Evolutionary conservation across 306 rosid genomes (phyloP), one percentile per base, ranked within the genome.

Genomic region (Cicer pinnatifidum): DNA sequence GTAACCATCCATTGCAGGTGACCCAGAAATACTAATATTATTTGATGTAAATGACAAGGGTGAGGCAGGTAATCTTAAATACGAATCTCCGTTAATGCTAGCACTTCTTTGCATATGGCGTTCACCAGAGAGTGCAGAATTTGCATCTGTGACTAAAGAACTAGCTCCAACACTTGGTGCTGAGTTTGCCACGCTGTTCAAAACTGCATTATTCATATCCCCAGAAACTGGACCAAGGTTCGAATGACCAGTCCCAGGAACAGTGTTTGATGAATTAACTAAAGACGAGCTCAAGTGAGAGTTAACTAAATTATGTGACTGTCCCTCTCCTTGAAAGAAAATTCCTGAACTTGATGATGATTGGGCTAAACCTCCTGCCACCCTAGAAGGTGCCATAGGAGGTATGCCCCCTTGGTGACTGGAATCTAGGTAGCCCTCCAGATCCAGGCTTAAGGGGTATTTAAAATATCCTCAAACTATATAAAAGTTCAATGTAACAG

Each of bases 91-190:
- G 66, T 94, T 94, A 84, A 87, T 80, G 84, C 99, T 94, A 45
- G 97, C 96, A 82, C 99, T 94, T 90, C 99, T 88, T 84, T 91
- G 99, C 84, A 94, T 82, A 85, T 89, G 95, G 23, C 96, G 95
- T 5, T 97, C 99, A 53, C 97, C 99, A 13, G 99, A 91, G 57
- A 95, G 84, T 7, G 91, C 88, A 62, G 99, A 95, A 84, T 95
- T 95, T 60, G 96, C 99, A 90, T 95, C 99, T 39, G 99, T 95
- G 85, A 91, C 99, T 84, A 95, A 69, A 57, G 99, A 94, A 86
- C 98, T 91, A 7, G 96, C 97, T 71, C 97, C 98, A 53, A 91
- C 95, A 80, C 97, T 95, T 47, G 87, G 99, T 56, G 93, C 97
- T 20, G 99, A 91, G 81, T 94, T 89, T 53, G 87, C 95, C 78